A percentile compares a stretch with the other conserved stretches of the same genome.
Conservation (phyloP, 1,139 yeast species). For the Eremothecium gossypii region DNA sequence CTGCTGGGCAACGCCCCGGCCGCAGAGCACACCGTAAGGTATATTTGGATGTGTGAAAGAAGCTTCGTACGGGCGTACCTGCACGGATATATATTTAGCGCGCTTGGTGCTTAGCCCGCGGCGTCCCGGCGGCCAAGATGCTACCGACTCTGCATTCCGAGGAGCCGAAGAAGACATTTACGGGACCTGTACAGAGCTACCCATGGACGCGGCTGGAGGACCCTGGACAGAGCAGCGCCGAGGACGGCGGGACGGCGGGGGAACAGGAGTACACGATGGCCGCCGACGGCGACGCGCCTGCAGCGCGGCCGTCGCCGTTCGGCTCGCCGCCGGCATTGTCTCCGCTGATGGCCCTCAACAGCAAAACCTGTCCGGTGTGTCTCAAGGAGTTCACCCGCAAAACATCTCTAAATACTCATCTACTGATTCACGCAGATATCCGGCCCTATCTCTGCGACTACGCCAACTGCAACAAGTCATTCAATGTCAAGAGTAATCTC, state of each 20-base stretch:
- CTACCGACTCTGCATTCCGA: background rate
- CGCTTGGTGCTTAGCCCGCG: background rate
- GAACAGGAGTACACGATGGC: background rate
- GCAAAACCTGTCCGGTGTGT: constrained; percentile 47
- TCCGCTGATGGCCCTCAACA: background rate
- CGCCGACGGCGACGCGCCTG: background rate
- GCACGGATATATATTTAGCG: too few relatives aligned
- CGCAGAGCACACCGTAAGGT: too few relatives aligned
- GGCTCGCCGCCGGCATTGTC: background rate
- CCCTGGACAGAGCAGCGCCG: background rate
- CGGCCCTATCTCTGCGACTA: constrained; percentile 66
- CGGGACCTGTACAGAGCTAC: background rate
- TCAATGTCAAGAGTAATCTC: constrained; percentile 68
- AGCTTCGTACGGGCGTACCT: too few relatives aligned
- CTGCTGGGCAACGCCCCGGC: too few relatives aligned
- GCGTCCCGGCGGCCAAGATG: background rate
- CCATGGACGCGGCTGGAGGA: background rate
- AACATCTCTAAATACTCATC: constrained; percentile 65
- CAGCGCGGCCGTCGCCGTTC: background rate
- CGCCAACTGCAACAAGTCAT: constrained; percentile 55
- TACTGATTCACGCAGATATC: constrained; percentile 76
- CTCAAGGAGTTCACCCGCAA: constrained; percentile 70
- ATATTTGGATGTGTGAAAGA: too few relatives aligned
- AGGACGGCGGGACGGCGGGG: background rate
- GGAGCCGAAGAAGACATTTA: background rate